Evolutionary conservation across 768 basidiomycete species (phyloP), one percentile per base, ranked within the genome.

Genomic region (Psilocybe azurescens): DNA sequence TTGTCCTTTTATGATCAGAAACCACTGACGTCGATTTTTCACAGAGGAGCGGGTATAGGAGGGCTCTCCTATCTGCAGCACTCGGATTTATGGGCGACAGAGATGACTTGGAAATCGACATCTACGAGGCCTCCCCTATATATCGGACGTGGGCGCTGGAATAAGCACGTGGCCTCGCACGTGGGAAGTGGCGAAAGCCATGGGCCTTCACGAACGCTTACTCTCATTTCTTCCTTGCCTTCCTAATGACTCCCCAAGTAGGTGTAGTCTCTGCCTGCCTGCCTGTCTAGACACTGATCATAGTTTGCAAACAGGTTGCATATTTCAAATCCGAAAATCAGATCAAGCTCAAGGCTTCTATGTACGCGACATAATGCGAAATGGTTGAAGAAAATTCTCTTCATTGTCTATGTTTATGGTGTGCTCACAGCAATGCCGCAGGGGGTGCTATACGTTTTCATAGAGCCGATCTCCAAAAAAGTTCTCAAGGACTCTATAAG

Each of bases 91-190:
- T 69, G 58, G 69, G 67, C 13, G 56, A 61, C 7, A 60, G 66
- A n/a, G 57, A 61, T 55, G 65, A 63, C 1, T 62, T 75, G 8
- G 70, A 76, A 1, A 70, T 83, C 4, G 74, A 78, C n/a, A 63
- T 83, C 13, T 84, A 80, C 62, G 82, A 84, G 56, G 73, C 78
- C 8, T 71, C 80, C 2, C 76, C 0, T 66, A 67, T 20, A 73
- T 84, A 36, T 73, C 75, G 2, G 78, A 80, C 48, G 70, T 80
- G 47, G 82, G 83, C 7, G 82, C 81, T 20, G 82, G 82, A 0
- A 77, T 84, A 47, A 73, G 70, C 2, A 63, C 81, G 5, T 82
- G 75, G 75, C 75, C 73, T 38, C 75, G 80, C 29, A 70, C 72
- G 10, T 78, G 78, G 78, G 75, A 74, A 11, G 72, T 80, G 5